Evolutionary conservation across 768 basidiomycete genomes (phyloP).

Genomic region (Fistulinella prunicolor): DNA sequence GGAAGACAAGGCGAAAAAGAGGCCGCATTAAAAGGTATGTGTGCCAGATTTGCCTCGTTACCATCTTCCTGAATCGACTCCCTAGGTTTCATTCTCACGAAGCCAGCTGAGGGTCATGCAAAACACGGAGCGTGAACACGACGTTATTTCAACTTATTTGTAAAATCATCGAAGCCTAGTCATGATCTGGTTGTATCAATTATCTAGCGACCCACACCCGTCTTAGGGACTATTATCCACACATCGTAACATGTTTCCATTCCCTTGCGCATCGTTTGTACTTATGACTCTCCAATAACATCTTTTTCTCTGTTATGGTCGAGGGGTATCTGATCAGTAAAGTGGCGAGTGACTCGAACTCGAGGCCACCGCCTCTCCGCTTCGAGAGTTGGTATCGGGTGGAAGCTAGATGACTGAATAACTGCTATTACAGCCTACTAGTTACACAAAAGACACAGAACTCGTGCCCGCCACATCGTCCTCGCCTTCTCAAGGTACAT

Average conservation of each 20-base stretch:
- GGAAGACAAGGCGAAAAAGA: constrained; percentile 79
- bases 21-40: constrained; percentile 59
- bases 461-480: no score
- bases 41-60: constrained; percentile 6
- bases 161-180: neutral
- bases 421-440: no score
- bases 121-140: constrained; percentile 34
- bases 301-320: neutral
- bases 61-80: neutral
- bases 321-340: no score
- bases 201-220: neutral
- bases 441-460: no score
- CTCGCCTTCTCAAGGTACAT: constrained; percentile 20
- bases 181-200: constrained; percentile 2
- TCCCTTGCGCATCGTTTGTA: constrained; percentile 9
- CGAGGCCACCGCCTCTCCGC: no score
- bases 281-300: constrained; percentile 1
- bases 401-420: no score
- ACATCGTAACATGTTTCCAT: constrained; percentile 6
- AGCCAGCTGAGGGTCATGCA: constrained; percentile 56
- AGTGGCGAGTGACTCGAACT: no score
- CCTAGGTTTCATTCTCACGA: constrained; percentile 54
- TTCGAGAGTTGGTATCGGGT: no score
- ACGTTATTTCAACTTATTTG: neutral
- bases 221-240: constrained; percentile 1